Conservation (phyloP, 2,329 filamentous ascomycete genomes). For the Endothia cerciana region DNA sequence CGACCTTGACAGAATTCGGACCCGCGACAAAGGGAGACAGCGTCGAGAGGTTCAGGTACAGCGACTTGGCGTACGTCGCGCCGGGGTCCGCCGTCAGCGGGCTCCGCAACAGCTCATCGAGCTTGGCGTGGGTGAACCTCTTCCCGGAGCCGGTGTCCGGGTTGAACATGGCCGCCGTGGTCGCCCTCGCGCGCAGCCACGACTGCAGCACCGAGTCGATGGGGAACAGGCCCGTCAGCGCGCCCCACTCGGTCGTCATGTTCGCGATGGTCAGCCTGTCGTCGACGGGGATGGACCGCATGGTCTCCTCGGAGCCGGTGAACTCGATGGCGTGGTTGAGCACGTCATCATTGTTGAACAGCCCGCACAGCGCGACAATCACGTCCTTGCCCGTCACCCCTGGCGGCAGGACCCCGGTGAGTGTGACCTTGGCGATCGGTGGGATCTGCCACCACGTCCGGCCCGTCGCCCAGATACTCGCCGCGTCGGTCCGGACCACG, state of each 20-base stretch:
- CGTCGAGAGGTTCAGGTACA: slow-evolving; percentile 82
- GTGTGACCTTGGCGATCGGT: slow-evolving; percentile 77
- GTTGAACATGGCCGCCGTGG: slow-evolving; percentile 75
- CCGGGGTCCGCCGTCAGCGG: slow-evolving; percentile 72
- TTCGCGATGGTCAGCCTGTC: slow-evolving; percentile 75
- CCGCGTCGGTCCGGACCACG: slow-evolving; percentile 85
- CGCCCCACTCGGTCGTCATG: slow-evolving; percentile 82
- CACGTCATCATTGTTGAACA: slow-evolving; percentile 87
- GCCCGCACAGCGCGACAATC: slow-evolving; percentile 83
- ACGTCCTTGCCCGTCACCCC: slow-evolving; percentile 94
- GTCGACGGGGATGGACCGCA: slow-evolving; percentile 73
- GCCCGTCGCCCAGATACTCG: slow-evolving; percentile 81
- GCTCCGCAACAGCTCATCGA: slow-evolving; percentile 74
- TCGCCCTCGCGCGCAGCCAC: slow-evolving; percentile 74
- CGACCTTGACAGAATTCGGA: slow-evolving; percentile 88
- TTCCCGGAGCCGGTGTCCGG: slow-evolving; percentile 51
- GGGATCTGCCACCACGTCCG: slow-evolving; percentile 90
- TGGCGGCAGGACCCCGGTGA: slow-evolving; percentile 73
- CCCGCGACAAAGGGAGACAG: slow-evolving; percentile 84
- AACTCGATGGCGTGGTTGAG: slow-evolving; percentile 93
- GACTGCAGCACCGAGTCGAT: slow-evolving; percentile 38
- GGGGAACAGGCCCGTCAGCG: slow-evolving; percentile 19
- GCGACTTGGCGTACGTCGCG: slow-evolving; percentile 79
- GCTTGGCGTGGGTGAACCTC: slow-evolving; percentile 71
- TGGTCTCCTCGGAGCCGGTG: slow-evolving; percentile 76